A percentile compares a stretch with the other conserved stretches of the same genome.
phyloP scores from a whole-genome alignment of 768 basidiomycete species.

The Calocybe indica region DNA sequence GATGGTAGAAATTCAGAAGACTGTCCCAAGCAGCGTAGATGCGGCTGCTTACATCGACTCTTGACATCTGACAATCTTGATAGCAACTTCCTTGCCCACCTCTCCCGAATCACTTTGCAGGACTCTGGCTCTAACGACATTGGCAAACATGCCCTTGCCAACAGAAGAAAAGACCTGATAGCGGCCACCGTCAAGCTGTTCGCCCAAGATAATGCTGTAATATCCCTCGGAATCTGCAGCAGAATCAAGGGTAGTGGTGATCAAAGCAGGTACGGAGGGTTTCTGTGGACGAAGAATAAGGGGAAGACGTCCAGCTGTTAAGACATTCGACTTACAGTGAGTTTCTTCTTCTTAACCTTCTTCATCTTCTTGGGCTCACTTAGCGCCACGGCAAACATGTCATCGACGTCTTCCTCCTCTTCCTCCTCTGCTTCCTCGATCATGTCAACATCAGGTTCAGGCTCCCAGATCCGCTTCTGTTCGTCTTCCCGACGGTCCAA shows the following conservation, averaged over 20 bases:
- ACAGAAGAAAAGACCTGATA: conserved; percentile 94
- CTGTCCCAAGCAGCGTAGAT: neutral
- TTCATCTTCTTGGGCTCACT: conserved; percentile 44
- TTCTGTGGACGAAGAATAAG: conserved; percentile 26
- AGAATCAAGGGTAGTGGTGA: conserved; percentile 78
- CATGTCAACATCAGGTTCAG: conserved; percentile 25
- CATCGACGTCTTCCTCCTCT: conserved; percentile 85
- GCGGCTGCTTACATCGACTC: conserved; percentile 80
- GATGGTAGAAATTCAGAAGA: neutral
- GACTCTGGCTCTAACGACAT: conserved; percentile 87
- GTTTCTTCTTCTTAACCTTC: conserved; percentile 54
- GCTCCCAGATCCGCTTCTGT: conserved; percentile 53
- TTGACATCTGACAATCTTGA: conserved; percentile 94
- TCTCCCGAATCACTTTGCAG: conserved; percentile 58
- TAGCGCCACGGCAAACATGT: conserved; percentile 82
- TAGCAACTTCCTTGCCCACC: conserved; percentile 74
- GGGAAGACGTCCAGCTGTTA: neutral
- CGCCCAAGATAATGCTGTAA: conserved; percentile 90
- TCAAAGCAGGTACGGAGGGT: conserved; percentile 52
- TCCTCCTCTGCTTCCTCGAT: conserved; percentile 58
- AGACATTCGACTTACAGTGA: conserved; percentile 34
- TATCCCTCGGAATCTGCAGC: conserved; percentile 95
- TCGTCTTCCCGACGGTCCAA: conserved; percentile 83
- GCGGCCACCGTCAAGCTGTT: conserved; percentile 84
- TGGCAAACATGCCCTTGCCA: conserved; percentile 99